Base-by-base conservation (phyloP, 192 early-diverging fungal genomes). In the Entomortierella beljakovae region DNA sequence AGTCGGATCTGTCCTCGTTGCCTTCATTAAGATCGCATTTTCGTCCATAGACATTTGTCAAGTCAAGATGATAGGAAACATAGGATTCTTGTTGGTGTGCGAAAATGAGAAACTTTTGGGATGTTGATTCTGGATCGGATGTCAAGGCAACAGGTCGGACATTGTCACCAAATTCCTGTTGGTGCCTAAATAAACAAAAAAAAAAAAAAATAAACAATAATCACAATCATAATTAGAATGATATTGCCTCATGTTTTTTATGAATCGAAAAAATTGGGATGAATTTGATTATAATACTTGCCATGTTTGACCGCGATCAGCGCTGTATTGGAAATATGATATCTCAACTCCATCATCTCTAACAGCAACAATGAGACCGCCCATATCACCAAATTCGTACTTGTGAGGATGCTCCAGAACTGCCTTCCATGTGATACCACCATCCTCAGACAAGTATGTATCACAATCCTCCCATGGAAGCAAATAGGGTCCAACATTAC, bases 361-460 rank as follows among this genome's bases (percentile, higher is more conserved):
- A 0, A 93, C 86, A 25, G 95, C 64, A 6, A 94, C 93, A 29
- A 99, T 63, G 1, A 96, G 56, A 1, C 89, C 74, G 20, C 96
- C 97, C 68, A 87, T 88, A 76, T 99, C 95, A 4, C 89, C 91
- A 61, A 96, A 82, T 71, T 95, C 95, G 66, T 93, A 96, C 48
- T 93, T 91, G 65, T 94, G 91, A 18, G 96, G 89, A 20, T 90
- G 95, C 50, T 86, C 80, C 18, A 80, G 74, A 22, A 86, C 88
- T 38, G 82, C 82, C 25, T 76, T 70, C 95, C 95, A 98, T 2
- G 87, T 89, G 6, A 91, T 26, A 18, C 96, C 97, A 51, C 92
- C 93, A 74, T 98, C 95, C 34, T 86, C 82, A 3, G 94, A 95
- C 42, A 98, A 54, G 56, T 95, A 98, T 0, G 94, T 96, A 67